A percentile compares a stretch with the other conserved stretches of the same genome.
These are phyloP conservation scores for Diaporthe vaccinii DNA, from an alignment of 2,329 filamentous ascomycete genomes.

Conservation along the genomic window DNA sequence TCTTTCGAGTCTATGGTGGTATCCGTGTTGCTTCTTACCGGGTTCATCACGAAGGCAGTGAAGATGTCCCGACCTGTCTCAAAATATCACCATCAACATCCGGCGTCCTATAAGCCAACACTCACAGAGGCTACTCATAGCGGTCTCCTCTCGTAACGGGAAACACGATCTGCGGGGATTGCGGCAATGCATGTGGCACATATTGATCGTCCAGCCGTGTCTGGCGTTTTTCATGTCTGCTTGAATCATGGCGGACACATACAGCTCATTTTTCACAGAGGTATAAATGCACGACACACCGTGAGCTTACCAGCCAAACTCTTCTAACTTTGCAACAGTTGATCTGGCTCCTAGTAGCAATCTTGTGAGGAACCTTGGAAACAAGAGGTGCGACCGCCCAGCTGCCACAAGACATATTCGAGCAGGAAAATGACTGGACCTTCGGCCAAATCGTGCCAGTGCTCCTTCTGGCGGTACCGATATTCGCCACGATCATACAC, in stretches of 20 bases:
- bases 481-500: background rate
- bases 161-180: background rate
- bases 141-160: background rate
- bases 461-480: background rate
- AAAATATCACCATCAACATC: background rate
- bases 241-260: background rate
- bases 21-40: background rate
- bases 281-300: background rate
- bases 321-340: background rate
- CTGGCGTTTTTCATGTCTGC: background rate
- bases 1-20: background rate
- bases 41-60: background rate
- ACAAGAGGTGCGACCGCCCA: background rate
- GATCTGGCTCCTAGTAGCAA: background rate
- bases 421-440: background rate
- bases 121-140: background rate
- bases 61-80: background rate
- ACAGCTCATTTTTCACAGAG: background rate
- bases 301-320: fast-evolving
- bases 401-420: background rate
- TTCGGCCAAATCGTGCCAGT: background rate
- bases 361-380: background rate
- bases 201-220: background rate
- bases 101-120: background rate
- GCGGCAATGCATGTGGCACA: background rate